Conservation (phyloP, 1,284 basidiomycete genomes). For the Nidula niveotomentosa region DNA sequence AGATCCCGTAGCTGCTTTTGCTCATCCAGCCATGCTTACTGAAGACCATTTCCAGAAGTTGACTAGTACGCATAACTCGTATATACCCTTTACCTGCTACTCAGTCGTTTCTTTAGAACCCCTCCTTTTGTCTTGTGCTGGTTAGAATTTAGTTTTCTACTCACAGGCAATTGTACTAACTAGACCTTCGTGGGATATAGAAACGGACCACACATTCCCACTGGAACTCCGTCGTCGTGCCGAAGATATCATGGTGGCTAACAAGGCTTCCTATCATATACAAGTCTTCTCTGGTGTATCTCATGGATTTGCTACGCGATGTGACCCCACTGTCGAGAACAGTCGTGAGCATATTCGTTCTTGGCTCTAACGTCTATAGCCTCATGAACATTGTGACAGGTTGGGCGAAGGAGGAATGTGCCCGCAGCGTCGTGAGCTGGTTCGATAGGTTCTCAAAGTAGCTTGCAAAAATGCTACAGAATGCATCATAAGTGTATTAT, state of each 20-base stretch:
- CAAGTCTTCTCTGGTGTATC: conserved; percentile 49
- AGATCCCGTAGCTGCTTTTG: conserved; percentile 42
- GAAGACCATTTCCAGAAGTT: conserved; percentile 45
- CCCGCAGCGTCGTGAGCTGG: conserved; percentile 43
- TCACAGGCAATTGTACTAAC: background rate
- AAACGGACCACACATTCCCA: conserved; percentile 44
- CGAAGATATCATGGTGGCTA: conserved; percentile 42
- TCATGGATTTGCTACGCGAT: conserved; percentile 45
- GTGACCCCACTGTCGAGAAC: conserved; percentile 33
- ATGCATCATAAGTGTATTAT: too few relatives aligned
- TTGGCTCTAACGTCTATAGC: background rate
- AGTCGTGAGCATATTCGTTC: conserved; percentile 33
- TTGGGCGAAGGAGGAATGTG: conserved; percentile 63
- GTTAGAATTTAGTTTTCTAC: conserved; percentile 19
- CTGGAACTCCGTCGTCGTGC: conserved; percentile 40
- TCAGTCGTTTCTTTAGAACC: conserved; percentile 35
- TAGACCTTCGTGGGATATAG: conserved; percentile 19
- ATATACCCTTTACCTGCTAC: background rate
- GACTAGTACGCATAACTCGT: conserved; percentile 34
- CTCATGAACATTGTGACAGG: conserved; percentile 25
- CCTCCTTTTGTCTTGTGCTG: conserved; percentile 51
- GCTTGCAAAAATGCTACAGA: too few relatives aligned
- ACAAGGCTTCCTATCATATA: conserved; percentile 42
- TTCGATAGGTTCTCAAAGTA: conserved; percentile 35
- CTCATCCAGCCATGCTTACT: conserved; percentile 53